A percentile compares a stretch with the other conserved stretches of the same genome.
phyloP scores from a whole-genome alignment of 2,329 filamentous ascomycete species.

The Cercospora sp. region DNA sequence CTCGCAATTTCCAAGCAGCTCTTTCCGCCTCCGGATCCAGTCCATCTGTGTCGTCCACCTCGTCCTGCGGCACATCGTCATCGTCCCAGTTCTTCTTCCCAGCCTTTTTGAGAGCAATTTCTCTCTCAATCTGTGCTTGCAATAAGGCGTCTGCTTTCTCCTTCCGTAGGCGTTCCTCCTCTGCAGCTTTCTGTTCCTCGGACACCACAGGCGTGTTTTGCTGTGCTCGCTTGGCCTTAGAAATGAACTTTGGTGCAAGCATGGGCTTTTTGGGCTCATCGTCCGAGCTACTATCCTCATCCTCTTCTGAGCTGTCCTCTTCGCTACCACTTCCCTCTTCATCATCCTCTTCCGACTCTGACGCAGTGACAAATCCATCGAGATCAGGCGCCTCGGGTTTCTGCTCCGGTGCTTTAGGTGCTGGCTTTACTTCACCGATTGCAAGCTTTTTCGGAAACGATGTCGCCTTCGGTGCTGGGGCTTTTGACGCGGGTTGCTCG shows the following conservation, averaged over 20 bases:
- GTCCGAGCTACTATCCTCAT: constrained; percentile 59
- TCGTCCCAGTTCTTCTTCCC: constrained; percentile 88
- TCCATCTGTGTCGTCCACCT: constrained; percentile 86
- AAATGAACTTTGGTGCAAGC: constrained; percentile 66
- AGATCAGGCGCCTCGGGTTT: constrained; percentile 38
- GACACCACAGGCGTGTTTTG: constrained; percentile 36
- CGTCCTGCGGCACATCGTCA: constrained; percentile 64
- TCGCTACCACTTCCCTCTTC: constrained; percentile 42
- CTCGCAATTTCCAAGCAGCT: constrained; percentile 90
- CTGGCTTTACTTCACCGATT: constrained; percentile 38
- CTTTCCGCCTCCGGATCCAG: constrained; percentile 83
- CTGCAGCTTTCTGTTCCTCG: constrained; percentile 47
- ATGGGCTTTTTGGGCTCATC: constrained; percentile 60
- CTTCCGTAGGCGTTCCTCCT: constrained; percentile 60
- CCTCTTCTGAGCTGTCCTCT: constrained; percentile 52
- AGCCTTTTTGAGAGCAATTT: constrained; percentile 70
- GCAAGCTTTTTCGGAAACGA: constrained; percentile 49
- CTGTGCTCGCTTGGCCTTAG: constrained; percentile 59
- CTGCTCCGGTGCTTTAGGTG: constrained; percentile 33
- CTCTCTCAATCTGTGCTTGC: constrained; percentile 83
- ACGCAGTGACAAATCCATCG: constrained; percentile 63
- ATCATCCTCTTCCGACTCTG: constrained; percentile 42
- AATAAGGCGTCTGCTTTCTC: constrained; percentile 76
- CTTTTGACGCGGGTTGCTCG: constrained; percentile 43
- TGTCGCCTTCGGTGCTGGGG: constrained; percentile 46